Base-by-base conservation (phyloP, 768 basidiomycete genomes). In the Mycena metata region DNA sequence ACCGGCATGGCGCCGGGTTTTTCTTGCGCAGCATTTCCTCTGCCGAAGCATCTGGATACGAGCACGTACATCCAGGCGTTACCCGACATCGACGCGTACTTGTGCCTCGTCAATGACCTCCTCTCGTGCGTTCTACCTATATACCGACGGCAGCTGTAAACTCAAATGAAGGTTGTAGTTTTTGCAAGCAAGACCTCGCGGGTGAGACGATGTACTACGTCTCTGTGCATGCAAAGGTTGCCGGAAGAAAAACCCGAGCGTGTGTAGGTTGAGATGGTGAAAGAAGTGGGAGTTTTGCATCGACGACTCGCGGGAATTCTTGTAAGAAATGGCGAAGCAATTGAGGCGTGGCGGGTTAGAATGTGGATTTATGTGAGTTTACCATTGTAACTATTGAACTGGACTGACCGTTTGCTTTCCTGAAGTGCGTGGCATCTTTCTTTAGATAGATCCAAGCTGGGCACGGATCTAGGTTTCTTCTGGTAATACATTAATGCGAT, bases 121-220 rank as follows among this genome's bases (percentile, higher is more conserved):
- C 64, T 76, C n/a, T 76, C 75, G 74, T 75, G 21, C 13, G 75
- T 70, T 13, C 50, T 24, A 19, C 12, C 33, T 5, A 3, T 5
- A 12, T 7, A 9, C 15, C 33, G 1, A 16, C 26, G 26, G n/a
- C 41, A 30, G 6, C 6, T 30, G 9, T 30, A 4, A 30, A 43
- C 1, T 33, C 3, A 8, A 16, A 16, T n/a, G 11, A 8, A 15
- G 19, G 3, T 41, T 39, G 6, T 35, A 76, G 74, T 15, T 75
- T 71, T 52, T 57, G 73, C n/a, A 76, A 76, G 47, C 74, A 76
- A 63, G 62, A 69, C 46, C 54, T 76, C 1, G 75, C 62, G 10
- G 75, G 75, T 19, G 74, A 76, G 54, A 72, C 42, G 0, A 66
- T 51, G 17, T 73, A 67, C 46, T 73, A 76, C 21, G 65, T 76